phyloP scores from a whole-genome alignment of 2,329 filamentous ascomycete genomes.

The Truncatella angustata region DNA sequence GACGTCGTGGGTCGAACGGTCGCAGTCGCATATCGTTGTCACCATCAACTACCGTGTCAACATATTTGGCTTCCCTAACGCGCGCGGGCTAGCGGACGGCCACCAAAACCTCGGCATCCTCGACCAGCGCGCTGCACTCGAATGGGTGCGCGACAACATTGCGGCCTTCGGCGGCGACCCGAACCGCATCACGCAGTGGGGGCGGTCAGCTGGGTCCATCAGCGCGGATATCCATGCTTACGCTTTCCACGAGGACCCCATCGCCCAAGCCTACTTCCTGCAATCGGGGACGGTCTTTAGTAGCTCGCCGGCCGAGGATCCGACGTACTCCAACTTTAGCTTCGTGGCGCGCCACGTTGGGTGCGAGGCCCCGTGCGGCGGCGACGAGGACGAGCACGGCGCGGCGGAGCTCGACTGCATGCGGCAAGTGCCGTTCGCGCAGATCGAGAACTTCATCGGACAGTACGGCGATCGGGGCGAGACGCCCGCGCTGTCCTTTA shows the following conservation, averaged over 20 bases:
- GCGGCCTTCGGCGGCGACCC: conserved; percentile 45
- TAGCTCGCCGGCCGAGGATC: conserved; percentile 22
- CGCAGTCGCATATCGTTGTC: conserved; percentile 31
- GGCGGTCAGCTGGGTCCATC: conserved; percentile 44
- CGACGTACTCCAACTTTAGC: conserved; percentile 29
- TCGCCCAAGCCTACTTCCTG: conserved; percentile 38
- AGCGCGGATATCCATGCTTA: conserved; percentile 40
- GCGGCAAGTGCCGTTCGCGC: conserved; percentile 28
- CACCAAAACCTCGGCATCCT: conserved; percentile 45
- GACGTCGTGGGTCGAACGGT: conserved; percentile 30
- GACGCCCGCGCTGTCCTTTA: conserved; percentile 24
- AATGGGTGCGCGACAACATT: conserved; percentile 50
- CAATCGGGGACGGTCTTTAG: conserved; percentile 38
- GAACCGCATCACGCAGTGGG: conserved; percentile 40
- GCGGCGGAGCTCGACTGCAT: conserved; percentile 34
- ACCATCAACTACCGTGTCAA: conserved; percentile 38
- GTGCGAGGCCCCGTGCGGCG: conserved; percentile 25
- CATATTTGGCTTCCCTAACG: conserved; percentile 32
- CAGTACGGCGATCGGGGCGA: conserved; percentile 16
- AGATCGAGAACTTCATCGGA: conserved; percentile 16
- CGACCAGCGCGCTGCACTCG: conserved; percentile 48
- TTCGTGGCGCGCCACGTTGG: conserved; percentile 32
- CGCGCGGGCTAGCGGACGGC: conserved; percentile 19
- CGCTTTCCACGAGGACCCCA: conserved; percentile 44
- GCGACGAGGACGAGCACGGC: conserved; percentile 12